Base-by-base conservation (phyloP, 768 basidiomycete species). In the Podaxis pistillaris region DNA sequence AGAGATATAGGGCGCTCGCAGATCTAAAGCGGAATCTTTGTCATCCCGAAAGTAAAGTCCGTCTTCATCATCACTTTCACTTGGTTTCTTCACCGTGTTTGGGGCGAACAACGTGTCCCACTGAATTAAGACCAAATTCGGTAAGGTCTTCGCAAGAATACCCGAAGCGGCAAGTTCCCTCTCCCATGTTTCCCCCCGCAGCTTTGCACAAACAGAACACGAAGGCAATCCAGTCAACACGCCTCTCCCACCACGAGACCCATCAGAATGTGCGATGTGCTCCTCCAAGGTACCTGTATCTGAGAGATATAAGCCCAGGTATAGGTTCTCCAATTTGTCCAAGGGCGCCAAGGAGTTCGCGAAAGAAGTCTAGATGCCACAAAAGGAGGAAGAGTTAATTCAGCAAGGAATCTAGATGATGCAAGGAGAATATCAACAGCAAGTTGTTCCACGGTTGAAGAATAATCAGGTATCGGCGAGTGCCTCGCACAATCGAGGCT, bases 291-390 rank as follows among this genome's bases (percentile, higher is more conserved):
- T 71, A 44, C 73, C 73, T 28, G 82, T 79, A 56, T 82, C 78
- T 0, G 88, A 89, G 19, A 90, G 81, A 68, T 84, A 86, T 52
- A 90, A 74, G 0, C 89, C 89, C 22, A 90, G 74, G 65, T 83
- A 82, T 15, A 90, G 77, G 62, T 81, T 71, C 15, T 74, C 70
- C 9, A 90, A 76, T 11, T 75, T 74, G 52, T 68, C 72, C 11
- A 90, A 76, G 17, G 83, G 75, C 64, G 71, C 72, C 19, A 87
- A 70, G n/a, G 76, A 77, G 9, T 65, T 73, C 7, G 77, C 79
- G 55, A 82, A 83, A 26, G 74, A 70, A 56, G 64, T 68, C 86
- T 87, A 55, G 4, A 60, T 33, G 26, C 24, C 37, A 60, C n/a
- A 30, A 19, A 33, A 9, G 33, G 33, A 33, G 33, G 33, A 33